phyloP scores from a whole-genome alignment of 1,139 yeast genomes.

The Lodderomyces metapsilosis region DNA sequence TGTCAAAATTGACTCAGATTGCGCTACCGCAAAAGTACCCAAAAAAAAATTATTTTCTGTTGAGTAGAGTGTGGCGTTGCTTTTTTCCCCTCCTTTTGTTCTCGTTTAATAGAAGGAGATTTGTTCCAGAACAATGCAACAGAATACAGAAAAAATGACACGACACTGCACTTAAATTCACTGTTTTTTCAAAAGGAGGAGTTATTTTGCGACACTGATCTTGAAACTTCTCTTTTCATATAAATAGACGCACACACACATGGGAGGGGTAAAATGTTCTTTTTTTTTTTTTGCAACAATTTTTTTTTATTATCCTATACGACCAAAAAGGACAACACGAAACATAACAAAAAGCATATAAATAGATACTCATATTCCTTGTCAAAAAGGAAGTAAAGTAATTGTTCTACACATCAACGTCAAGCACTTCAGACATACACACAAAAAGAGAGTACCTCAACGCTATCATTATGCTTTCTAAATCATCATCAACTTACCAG shows the following conservation, averaged over 20 bases:
- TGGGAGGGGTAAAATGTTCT: slow-evolving; percentile 6
- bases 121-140: background rate
- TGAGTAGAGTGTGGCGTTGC: background rate
- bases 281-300: slow-evolving; percentile 3
- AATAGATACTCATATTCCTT: background rate
- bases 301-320: background rate
- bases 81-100: background rate
- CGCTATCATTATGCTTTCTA: background rate
- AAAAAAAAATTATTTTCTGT: background rate
- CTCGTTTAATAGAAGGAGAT: background rate
- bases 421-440: too few relatives aligned
- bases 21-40: too few relatives aligned
- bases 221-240: background rate
- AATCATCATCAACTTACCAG: background rate
- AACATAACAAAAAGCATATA: background rate
- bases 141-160: background rate
- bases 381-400: too few relatives aligned
- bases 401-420: too few relatives aligned
- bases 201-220: slow-evolving; percentile 2
- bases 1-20: too few relatives aligned
- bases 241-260: too few relatives aligned
- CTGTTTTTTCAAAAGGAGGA: background rate
- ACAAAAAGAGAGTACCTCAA: too few relatives aligned
- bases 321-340: background rate
- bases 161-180: background rate